A percentile compares a stretch with the other conserved stretches of the same genome.
phyloP scores from a whole-genome alignment of 108 stramenopile species.

The Cyclotella baltica region DNA sequence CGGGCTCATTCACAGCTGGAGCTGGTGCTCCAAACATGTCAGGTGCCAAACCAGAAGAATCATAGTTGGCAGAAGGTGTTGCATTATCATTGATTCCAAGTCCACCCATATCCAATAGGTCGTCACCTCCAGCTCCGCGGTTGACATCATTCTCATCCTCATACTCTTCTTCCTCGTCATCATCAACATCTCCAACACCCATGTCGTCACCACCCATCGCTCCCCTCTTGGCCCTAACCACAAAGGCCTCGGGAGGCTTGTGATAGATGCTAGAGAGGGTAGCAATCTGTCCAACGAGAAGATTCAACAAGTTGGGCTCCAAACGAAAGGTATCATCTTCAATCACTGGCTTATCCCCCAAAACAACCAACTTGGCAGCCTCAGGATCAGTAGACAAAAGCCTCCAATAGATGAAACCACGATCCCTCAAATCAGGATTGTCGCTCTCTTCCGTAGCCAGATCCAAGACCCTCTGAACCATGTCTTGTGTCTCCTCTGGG shows the following conservation, averaged over 20 bases:
- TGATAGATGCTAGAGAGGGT: slow-evolving; percentile 97
- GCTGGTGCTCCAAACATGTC: slow-evolving; percentile 46
- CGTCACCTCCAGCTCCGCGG: slow-evolving; percentile 60
- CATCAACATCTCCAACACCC: slow-evolving; percentile 69
- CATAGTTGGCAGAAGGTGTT: slow-evolving; percentile 21
- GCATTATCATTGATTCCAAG: slow-evolving; percentile 51
- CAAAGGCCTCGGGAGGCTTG: slow-evolving; percentile 99
- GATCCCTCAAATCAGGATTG: slow-evolving; percentile 98
- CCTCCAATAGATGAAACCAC: slow-evolving; percentile 99
- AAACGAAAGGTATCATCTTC: slow-evolving; percentile 97
- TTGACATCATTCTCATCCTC: slow-evolving; percentile 76
- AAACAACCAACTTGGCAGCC: slow-evolving; percentile 97
- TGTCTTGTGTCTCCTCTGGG: slow-evolving; percentile 97
- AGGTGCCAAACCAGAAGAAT: slow-evolving; percentile 3
- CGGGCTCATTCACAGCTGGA: slow-evolving; percentile 53
- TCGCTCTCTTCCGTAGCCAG: slow-evolving; percentile 98
- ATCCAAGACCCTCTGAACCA: slow-evolving; percentile 97
- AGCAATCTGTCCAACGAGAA: slow-evolving; percentile 93
- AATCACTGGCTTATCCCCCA: slow-evolving; percentile 98
- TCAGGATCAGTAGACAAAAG: slow-evolving; percentile 96
- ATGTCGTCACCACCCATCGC: slow-evolving; percentile 34
- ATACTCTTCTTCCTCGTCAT: slow-evolving; percentile 80
- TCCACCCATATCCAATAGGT: slow-evolving; percentile 92
- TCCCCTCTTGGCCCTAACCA: slow-evolving; percentile 77
- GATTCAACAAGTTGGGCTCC: slow-evolving; percentile 92